Base-by-base conservation (phyloP, 2,329 filamentous ascomycete species). In the Talaromyces sp. region DNA sequence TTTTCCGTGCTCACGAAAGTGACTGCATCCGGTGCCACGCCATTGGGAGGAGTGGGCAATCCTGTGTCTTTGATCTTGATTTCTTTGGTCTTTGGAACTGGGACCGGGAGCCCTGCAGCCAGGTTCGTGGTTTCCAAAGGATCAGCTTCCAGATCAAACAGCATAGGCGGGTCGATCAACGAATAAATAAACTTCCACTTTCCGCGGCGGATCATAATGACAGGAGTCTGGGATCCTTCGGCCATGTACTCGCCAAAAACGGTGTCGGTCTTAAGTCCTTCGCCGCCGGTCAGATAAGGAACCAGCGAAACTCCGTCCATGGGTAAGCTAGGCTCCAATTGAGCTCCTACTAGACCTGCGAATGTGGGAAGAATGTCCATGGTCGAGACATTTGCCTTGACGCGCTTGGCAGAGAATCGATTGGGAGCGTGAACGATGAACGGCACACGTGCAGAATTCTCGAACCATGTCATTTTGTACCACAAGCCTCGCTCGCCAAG, bases 391-490 rank as follows among this genome's bases (percentile, higher is more conserved):
- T 93, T 96, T 77, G 94, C 84, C 19, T 85, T 84, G 33, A 97
- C 90, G 39, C 88, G 89, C 80, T 88, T 92, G 37, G 93, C 89
- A 15, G 83, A 76, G 77, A 94, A 96, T 67, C 84, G 85, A 71
- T 88, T 84, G 31, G 93, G 93, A 72, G 93, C 88, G 77, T 92
- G 89, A 75, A 97, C 85, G 69, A 97, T 83, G 75, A 97, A 88
- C 1, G 93, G 93, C 25, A 97, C 93, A 33, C 93, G 90, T 54
- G 92, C 92, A 13, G 92, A 96, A 47, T 89, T 89, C 84, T 97
- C 93, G 73, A 93, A 97, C 85, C 95, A 97, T 74, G 88, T 92
- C 93, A 97, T 97, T 85, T 97, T 97, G 83, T 97, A 87, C 93
- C 93, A 97, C 56, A 97, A 82, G 6, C 91, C 90, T 62, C 92